A percentile compares a stretch with the other conserved stretches of the same genome.
Evolutionary conservation across 139 green algal species (phyloP).

Genomic region (Picochlorum sp.): DNA sequence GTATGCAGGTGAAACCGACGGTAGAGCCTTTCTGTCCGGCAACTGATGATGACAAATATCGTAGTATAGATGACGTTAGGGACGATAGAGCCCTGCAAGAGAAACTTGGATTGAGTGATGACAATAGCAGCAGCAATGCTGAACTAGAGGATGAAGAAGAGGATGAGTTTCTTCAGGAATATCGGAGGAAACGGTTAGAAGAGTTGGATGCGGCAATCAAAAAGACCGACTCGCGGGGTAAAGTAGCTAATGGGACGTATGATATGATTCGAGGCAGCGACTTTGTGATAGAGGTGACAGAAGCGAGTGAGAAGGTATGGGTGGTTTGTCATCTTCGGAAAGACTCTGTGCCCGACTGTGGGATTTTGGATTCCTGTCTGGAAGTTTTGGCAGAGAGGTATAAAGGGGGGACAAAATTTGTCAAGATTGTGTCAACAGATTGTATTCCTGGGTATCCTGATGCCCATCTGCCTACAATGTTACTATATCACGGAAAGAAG

Average conservation of each 20-base stretch:
- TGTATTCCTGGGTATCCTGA: slow-evolving; percentile 70
- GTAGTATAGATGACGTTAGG: slow-evolving; percentile 13
- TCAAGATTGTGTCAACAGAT: slow-evolving; percentile 59
- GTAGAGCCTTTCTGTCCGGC: too few species aligned
- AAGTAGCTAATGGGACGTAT: slow-evolving; percentile 46
- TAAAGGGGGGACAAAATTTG: slow-evolving; percentile 66
- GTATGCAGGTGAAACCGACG: too few species aligned
- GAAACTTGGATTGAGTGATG: too few species aligned
- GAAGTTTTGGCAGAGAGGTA: slow-evolving; percentile 62
- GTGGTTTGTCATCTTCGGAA: slow-evolving; percentile 81
- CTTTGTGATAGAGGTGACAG: slow-evolving; percentile 74
- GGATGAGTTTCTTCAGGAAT: slow-evolving; percentile 61
- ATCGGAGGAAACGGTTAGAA: slow-evolving; percentile 46
- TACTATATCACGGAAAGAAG: slow-evolving; percentile 70
- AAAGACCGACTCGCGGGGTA: background rate
- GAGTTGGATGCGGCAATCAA: slow-evolving; percentile 42
- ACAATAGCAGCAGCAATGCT: too few species aligned
- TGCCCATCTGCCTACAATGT: slow-evolving; percentile 76
- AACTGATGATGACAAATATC: too few species aligned
- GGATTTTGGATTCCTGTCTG: slow-evolving; percentile 52
- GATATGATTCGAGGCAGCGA: slow-evolving; percentile 53
- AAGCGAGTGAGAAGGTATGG: slow-evolving; percentile 54
- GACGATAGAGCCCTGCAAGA: slow-evolving; percentile 39
- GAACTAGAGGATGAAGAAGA: slow-evolving; percentile 62
- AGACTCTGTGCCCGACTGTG: slow-evolving; percentile 34